phyloP scores from a whole-genome alignment of 192 early-diverging fungal species.

The Coemansia sp. region DNA sequence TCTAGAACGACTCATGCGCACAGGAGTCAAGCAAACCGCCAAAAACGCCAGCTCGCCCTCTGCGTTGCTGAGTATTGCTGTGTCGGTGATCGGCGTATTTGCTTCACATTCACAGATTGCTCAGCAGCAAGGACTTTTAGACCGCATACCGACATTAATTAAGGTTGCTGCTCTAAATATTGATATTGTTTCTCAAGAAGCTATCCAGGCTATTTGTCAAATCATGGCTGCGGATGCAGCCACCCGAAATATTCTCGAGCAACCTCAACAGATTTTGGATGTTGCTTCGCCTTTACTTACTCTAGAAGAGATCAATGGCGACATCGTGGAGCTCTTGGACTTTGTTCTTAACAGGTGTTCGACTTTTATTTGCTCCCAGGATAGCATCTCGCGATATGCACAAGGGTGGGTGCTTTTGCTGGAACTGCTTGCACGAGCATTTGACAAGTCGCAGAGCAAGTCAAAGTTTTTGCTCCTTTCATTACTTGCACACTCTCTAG shows the following conservation, averaged over 20 bases:
- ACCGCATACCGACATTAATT: constrained; percentile 31
- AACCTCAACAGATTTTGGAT: constrained; percentile 1
- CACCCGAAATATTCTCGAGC: constrained; percentile 5
- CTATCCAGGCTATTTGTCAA: constrained; percentile 17
- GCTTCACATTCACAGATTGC: constrained; percentile 30
- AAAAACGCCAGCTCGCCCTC: background rate
- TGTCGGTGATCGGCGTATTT: constrained; percentile 34
- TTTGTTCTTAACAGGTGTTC: constrained; percentile 30
- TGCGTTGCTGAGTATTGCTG: constrained; percentile 27
- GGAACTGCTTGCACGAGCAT: background rate
- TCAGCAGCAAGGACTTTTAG: constrained; percentile 14
- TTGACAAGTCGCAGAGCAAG: constrained; percentile 1
- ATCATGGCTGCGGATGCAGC: constrained; percentile 22
- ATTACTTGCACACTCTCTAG: constrained; percentile 29
- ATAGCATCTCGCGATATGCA: background rate
- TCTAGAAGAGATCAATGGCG: too few species aligned
- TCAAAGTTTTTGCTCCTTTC: constrained; percentile 27
- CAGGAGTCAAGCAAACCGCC: constrained; percentile 20
- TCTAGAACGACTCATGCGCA: constrained; percentile 42
- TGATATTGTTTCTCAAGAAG: constrained; percentile 4
- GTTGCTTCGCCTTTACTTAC: too few species aligned
- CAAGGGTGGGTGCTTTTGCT: constrained; percentile 15
- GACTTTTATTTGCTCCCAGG: constrained; percentile 4
- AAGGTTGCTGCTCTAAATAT: constrained; percentile 4
- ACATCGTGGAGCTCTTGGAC: constrained; percentile 14